A percentile compares a stretch with the other conserved stretches of the same genome.
Conservation (phyloP, 306 rosid species). For the Elaeagnus macrophylla region DNA sequence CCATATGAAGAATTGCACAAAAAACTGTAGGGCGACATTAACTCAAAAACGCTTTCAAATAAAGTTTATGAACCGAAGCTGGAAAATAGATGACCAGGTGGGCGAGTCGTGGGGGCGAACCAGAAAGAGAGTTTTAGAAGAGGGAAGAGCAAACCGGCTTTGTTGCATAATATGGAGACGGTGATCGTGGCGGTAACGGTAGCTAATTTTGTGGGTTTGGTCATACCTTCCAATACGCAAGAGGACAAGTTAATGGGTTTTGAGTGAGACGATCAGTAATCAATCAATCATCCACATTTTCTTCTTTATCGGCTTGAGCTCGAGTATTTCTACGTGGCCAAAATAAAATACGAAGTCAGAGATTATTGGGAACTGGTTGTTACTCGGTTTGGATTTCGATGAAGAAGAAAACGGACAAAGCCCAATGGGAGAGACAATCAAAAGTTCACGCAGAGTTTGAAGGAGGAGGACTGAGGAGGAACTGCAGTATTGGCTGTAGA, state of each 20-base stretch:
- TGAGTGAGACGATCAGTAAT: constrained; percentile 23
- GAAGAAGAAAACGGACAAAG: constrained; percentile 16
- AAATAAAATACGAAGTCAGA: not conserved
- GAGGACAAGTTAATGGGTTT: constrained; percentile 14
- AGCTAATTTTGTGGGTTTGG: constrained; percentile 15
- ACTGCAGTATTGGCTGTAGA: not conserved
- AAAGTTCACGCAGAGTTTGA: constrained; percentile 7
- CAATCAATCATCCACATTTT: constrained; percentile 49
- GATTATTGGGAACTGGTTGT: constrained; percentile 16
- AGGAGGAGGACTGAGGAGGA: not conserved
- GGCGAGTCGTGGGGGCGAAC: constrained; percentile 65
- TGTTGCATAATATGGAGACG: constrained; percentile 21
- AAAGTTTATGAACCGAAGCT: constrained; percentile 21
- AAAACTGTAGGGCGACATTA: constrained; percentile 32
- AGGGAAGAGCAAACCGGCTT: constrained; percentile 27
- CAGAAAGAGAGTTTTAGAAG: constrained; percentile 52
- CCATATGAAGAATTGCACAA: constrained; percentile 24
- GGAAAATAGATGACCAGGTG: constrained; percentile 47
- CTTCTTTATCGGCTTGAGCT: constrained; percentile 33
- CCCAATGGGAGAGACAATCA: constrained; percentile 4
- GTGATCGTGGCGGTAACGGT: constrained; percentile 11
- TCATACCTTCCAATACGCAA: constrained; percentile 49
- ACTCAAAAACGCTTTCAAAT: not conserved
- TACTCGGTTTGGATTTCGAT: constrained; percentile 24
- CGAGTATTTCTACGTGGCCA: constrained; percentile 19